Evolutionary conservation across 208 protist species (phyloP).

Genomic region (Vickermania spadyakhi): DNA sequence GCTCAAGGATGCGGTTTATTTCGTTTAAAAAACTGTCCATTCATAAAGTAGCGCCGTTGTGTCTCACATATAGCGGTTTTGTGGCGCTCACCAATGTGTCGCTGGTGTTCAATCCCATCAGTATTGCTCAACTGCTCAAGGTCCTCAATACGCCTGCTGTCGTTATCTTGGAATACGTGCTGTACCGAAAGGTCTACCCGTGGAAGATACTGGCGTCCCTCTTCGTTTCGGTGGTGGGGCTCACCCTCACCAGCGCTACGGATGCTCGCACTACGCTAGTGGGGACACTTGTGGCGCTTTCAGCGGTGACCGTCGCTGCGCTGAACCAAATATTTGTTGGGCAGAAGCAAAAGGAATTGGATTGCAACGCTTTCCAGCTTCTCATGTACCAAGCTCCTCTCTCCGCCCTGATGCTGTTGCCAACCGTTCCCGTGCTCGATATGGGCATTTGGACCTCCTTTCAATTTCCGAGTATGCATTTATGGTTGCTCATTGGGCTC

Average conservation of each 20-base stretch:
- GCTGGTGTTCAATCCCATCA: constrained; percentile 14
- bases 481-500: background rate
- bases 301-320: constrained; percentile 15
- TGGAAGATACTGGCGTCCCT: constrained; percentile 11
- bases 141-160: constrained; percentile 15
- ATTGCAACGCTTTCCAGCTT: constrained; percentile 26
- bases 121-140: constrained; percentile 17
- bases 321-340: constrained; percentile 34
- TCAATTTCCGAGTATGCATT: background rate
- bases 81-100: constrained; percentile 22
- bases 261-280: background rate
- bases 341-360: constrained; percentile 33
- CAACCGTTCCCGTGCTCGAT: background rate
- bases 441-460: background rate
- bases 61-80: constrained; percentile 8
- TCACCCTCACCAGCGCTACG: background rate
- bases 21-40: background rate
- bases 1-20: background rate
- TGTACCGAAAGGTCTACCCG: constrained; percentile 14
- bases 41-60: background rate
- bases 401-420: constrained; percentile 17
- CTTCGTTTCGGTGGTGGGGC: background rate
- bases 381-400: constrained; percentile 30
- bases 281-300: constrained; percentile 2
- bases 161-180: constrained; percentile 9